These are phyloP conservation scores for Ottelia alismoides DNA, from an alignment of 106 monocot genomes.

Conservation along the genomic window DNA sequence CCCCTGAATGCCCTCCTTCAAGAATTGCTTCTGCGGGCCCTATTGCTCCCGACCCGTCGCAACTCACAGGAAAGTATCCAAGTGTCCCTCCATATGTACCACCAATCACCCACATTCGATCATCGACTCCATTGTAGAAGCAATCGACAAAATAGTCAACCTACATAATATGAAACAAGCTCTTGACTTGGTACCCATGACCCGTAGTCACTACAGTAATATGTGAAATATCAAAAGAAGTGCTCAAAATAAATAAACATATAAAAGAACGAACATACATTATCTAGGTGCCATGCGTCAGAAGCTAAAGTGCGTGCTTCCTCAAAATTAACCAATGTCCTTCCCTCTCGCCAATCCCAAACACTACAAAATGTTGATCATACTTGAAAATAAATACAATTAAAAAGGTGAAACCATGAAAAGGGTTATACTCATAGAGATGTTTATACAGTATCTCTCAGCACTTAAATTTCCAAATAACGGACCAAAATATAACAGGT, in stretches of 20 bases:
- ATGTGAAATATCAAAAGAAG: too few relatives aligned
- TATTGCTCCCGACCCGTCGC: slow-evolving; percentile 17
- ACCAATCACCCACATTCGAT: slow-evolving; percentile 70
- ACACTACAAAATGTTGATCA: slow-evolving; percentile 25
- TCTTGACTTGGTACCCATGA: too few relatives aligned
- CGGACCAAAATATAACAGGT: neutral
- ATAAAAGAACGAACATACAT: too few relatives aligned
- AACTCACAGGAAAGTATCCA: slow-evolving; percentile 70
- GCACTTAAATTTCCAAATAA: too few relatives aligned
- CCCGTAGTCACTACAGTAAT: too few relatives aligned
- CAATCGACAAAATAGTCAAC: slow-evolving; percentile 96
- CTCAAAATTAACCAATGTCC: slow-evolving; percentile 45
- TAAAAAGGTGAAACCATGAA: too few relatives aligned
- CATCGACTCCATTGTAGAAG: slow-evolving; percentile 40
- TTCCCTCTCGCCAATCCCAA: slow-evolving; percentile 87
- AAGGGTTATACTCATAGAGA: too few relatives aligned
- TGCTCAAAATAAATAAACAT: too few relatives aligned
- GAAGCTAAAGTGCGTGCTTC: slow-evolving; percentile 77
- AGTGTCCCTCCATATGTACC: slow-evolving; percentile 68
- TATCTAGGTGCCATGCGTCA: slow-evolving; percentile 72
- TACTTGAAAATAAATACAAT: neutral
- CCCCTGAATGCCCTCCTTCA: slow-evolving; percentile 78
- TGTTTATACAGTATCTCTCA: too few relatives aligned
- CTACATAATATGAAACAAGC: slow-evolving; percentile 18
- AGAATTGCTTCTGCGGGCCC: slow-evolving; percentile 70